Percentiles rank a stretch among this genome's conserved stretches.
phyloP scores from a whole-genome alignment of 768 basidiomycete genomes.

The Ephemerocybe angulata region DNA sequence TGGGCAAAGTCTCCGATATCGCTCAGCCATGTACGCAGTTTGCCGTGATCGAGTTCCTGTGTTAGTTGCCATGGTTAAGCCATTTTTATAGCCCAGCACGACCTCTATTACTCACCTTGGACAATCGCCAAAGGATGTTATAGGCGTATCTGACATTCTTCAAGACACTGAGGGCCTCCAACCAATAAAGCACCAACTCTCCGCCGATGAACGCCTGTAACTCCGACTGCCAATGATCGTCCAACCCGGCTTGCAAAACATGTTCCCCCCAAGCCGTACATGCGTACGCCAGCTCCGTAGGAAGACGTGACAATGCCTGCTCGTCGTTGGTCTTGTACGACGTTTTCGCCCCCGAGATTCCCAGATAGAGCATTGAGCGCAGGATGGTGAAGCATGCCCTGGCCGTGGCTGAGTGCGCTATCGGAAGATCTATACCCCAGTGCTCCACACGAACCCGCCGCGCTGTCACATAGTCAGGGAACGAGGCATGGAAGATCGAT shows the following conservation, averaged over 20 bases:
- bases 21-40: conserved; percentile 6
- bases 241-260: background rate
- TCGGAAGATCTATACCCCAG: background rate
- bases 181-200: conserved; percentile 22
- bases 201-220: background rate
- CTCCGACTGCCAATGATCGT: background rate
- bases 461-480: background rate
- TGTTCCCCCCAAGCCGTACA: background rate
- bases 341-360: background rate
- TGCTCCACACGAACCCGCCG: background rate
- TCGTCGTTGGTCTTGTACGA: background rate
- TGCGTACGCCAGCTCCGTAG: background rate
- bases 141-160: conserved; percentile 10
- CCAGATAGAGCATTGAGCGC: background rate
- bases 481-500: background rate
- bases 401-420: background rate
- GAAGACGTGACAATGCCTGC: background rate
- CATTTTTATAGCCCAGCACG: background rate
- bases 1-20: conserved; percentile 15
- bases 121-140: background rate
- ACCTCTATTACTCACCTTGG: conserved; percentile 8
- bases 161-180: conserved; percentile 27
- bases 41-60: conserved; percentile 2
- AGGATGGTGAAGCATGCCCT: background rate
- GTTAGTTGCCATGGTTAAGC: too few species aligned